phyloP scores from a whole-genome alignment of 106 monocot genomes.

The Gastrodia elata region DNA sequence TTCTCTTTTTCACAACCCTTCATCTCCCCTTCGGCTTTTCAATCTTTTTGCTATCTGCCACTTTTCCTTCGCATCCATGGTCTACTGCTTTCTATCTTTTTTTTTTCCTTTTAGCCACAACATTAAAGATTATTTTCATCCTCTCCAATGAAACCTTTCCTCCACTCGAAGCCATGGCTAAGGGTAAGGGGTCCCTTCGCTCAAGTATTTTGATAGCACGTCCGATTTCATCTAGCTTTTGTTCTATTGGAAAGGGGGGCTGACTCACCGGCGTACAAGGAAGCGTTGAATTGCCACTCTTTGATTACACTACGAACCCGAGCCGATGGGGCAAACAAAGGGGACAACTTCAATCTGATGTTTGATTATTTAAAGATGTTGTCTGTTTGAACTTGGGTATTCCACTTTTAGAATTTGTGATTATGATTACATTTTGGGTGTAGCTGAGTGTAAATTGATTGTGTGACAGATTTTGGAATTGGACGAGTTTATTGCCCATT shows the following conservation, averaged over 20 bases:
- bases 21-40: no score
- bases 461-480: slow-evolving; percentile 63
- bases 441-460: not conserved
- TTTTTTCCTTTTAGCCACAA: no score
- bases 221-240: no score
- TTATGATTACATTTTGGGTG: not conserved
- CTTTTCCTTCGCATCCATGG: no score
- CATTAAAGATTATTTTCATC: no score
- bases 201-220: no score
- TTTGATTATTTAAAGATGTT: slow-evolving; percentile 64
- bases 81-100: no score
- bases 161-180: no score
- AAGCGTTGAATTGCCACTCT: slow-evolving; percentile 64
- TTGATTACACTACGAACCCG: slow-evolving; percentile 59
- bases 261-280: slow-evolving; percentile 40
- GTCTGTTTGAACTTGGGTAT: not conserved
- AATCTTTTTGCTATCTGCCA: no score
- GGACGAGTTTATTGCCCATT: slow-evolving; percentile 37
- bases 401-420: not conserved
- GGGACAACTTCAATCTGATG: slow-evolving; percentile 62
- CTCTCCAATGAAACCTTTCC: no score
- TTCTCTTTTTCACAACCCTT: no score
- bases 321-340: slow-evolving; percentile 48
- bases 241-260: not conserved
- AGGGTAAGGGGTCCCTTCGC: no score